Percentiles rank a stretch among this genome's conserved stretches.
Evolutionary conservation across 2,329 filamentous ascomycete species (phyloP).

Genomic region (Microsporum ferrugineum): DNA sequence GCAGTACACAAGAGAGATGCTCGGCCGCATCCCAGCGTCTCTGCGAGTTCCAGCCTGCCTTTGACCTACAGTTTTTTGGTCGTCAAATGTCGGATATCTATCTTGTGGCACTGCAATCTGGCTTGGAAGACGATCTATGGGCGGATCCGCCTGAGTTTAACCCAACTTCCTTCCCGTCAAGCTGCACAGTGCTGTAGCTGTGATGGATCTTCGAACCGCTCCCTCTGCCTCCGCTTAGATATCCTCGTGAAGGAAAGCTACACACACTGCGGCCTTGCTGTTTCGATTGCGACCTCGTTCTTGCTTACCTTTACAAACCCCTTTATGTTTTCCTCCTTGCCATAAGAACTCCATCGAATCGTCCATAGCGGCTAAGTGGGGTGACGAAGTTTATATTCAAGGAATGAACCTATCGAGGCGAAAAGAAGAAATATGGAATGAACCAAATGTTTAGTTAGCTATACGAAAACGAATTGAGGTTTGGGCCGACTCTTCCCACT

Average conservation of each 20-base stretch:
- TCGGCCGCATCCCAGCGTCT: neutral
- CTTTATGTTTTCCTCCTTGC: too few species aligned
- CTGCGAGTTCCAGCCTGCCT: neutral
- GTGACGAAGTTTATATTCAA: too few species aligned
- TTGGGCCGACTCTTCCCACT: neutral
- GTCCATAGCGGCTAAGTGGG: too few species aligned
- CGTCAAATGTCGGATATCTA: neutral
- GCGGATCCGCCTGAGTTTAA: neutral
- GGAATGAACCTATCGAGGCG: too few species aligned
- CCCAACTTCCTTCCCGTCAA: neutral
- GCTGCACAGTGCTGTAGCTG: neutral
- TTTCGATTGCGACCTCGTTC: too few species aligned
- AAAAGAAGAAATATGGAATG: neutral
- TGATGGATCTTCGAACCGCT: too few species aligned
- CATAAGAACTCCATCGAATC: too few species aligned
- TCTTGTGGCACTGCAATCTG: slow-evolving; percentile 2
- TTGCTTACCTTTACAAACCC: too few species aligned
- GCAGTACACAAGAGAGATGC: neutral
- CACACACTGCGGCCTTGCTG: too few species aligned
- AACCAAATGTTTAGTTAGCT: neutral
- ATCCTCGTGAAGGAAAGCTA: too few species aligned
- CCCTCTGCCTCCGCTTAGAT: too few species aligned
- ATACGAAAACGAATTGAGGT: neutral
- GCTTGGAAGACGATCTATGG: neutral
- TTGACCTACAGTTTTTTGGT: neutral